Conservation (phyloP, 305 asterid species). For the Stenogyne calaminthoides region DNA sequence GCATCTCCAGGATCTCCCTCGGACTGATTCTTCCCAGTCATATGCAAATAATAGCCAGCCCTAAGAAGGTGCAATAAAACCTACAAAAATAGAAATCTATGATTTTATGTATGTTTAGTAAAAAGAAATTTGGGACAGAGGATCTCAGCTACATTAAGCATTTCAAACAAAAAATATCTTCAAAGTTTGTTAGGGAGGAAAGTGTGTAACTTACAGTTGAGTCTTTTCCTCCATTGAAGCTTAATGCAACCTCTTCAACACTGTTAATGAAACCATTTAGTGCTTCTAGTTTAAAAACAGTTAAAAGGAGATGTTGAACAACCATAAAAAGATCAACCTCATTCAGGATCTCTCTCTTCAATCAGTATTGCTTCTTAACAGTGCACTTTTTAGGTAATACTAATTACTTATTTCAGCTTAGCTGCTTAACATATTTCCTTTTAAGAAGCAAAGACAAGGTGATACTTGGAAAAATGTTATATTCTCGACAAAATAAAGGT, state of each 20-base stretch:
- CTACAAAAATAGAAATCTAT: constrained; percentile 39
- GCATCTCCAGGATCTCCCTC: constrained; percentile 41
- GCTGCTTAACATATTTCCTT: not conserved
- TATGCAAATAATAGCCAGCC: constrained; percentile 82
- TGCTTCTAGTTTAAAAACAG: constrained; percentile 14
- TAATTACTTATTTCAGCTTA: not conserved
- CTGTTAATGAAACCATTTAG: constrained; percentile 44
- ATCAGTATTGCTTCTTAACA: not conserved
- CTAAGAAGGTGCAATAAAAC: constrained; percentile 86
- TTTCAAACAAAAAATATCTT: not conserved
- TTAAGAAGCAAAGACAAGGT: not conserved
- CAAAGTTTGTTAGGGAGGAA: constrained; percentile 9
- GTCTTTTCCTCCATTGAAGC: constrained; percentile 99
- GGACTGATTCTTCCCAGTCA: constrained; percentile 37
- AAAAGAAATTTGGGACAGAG: not conserved
- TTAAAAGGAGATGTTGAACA: constrained; percentile 1
- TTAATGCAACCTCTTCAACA: constrained; percentile 85
- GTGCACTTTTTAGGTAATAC: not conserved
- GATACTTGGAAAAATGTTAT: not conserved
- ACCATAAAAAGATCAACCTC: constrained; percentile 5
- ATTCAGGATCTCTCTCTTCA: not conserved
- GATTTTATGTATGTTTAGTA: constrained; percentile 19
- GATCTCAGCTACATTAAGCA: not conserved
- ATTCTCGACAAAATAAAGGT: not conserved
- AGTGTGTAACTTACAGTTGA: constrained; percentile 74